Evolutionary conservation across 768 basidiomycete species (phyloP).

Genomic region (Lactifluus hygrophoroides): DNA sequence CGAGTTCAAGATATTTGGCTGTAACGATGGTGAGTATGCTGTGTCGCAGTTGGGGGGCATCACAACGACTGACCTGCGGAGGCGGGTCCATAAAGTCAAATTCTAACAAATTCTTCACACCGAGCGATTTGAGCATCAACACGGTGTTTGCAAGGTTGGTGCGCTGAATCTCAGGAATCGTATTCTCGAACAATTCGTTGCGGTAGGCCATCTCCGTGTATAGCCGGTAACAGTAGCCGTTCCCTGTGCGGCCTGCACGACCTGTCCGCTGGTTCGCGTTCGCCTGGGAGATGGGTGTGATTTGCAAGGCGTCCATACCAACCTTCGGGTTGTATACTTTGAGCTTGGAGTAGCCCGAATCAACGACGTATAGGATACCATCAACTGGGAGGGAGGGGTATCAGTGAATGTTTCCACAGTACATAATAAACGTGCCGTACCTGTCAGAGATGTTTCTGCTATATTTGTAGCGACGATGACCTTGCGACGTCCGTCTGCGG

Average conservation of each 20-base stretch:
- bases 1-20: slow-evolving; percentile 96
- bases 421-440: slow-evolving; percentile 30
- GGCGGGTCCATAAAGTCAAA: slow-evolving; percentile 99
- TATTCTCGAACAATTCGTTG: slow-evolving; percentile 92
- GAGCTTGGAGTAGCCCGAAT: slow-evolving; percentile 93
- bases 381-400: slow-evolving; percentile 51
- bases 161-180: slow-evolving; percentile 96
- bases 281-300: slow-evolving; percentile 97
- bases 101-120: slow-evolving; percentile 94
- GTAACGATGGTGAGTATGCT: slow-evolving; percentile 2
- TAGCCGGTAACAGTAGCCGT: slow-evolving; percentile 91
- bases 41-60: not conserved
- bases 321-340: slow-evolving; percentile 99
- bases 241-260: slow-evolving; percentile 93
- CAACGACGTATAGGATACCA: slow-evolving; percentile 94
- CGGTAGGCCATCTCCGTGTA: slow-evolving; percentile 96
- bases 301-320: slow-evolving; percentile 98
- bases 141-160: slow-evolving; percentile 98
- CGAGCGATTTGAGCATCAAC: slow-evolving; percentile 85
- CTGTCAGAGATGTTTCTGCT: slow-evolving; percentile 94
- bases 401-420: slow-evolving; percentile 15
- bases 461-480: slow-evolving; percentile 99
- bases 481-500: slow-evolving; percentile 88
- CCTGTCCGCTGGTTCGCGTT: slow-evolving; percentile 96
- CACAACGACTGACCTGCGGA: slow-evolving; percentile 60